Base-by-base conservation (phyloP, 2,329 filamentous ascomycete species). In the Talaromyces sp. region DNA sequence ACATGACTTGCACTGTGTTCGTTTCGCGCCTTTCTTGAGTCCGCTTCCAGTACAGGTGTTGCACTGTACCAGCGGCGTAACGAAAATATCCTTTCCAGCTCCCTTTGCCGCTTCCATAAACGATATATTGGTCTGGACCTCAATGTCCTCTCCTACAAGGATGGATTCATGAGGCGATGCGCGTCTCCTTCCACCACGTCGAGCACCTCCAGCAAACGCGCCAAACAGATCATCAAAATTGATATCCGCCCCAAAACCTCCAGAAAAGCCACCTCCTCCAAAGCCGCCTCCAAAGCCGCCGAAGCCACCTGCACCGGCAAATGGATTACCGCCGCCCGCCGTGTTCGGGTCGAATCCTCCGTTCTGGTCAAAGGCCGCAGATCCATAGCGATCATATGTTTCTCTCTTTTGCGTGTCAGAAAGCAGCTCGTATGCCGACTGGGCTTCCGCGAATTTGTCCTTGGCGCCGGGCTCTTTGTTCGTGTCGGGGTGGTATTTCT, bases 81-180 rank as follows among this genome's bases (percentile, higher is more conserved):
- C 90, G 66, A 83, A 86, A 61, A 99, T 90, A n/a, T 92, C 89
- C 77, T 96, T 96, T 70, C 82, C 87, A 8, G 89, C 88, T 38
- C 95, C 95, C 76, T 96, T 96, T 10, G 95, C 95, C 7, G 95
- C 91, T 72, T 99, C 95, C 86, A 95, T 90, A 75, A 99, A 99
- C 0, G 89, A 92, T 67, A 99, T 93, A 73, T 86, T 95, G 55
- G 91, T 87, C 76, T 96, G 91, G 26, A 97, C 89, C 74, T 98
- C 93, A 69, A 99, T 96, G 73, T 96, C 92, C 65, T 98, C 92
- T 63, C 95, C 95, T n/a, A 96, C 89, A 67, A 96, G 73, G 21
- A 96, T 86, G 67, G 88, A 82, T 73, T 96, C 89, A 68, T 91
- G 85, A 11, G 89, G 88, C 13, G 63, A 64, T 32, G 60, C 58